Base-by-base conservation (phyloP, 495 filamentous ascomycete genomes). In the Aspergillus incahuasiensis region DNA sequence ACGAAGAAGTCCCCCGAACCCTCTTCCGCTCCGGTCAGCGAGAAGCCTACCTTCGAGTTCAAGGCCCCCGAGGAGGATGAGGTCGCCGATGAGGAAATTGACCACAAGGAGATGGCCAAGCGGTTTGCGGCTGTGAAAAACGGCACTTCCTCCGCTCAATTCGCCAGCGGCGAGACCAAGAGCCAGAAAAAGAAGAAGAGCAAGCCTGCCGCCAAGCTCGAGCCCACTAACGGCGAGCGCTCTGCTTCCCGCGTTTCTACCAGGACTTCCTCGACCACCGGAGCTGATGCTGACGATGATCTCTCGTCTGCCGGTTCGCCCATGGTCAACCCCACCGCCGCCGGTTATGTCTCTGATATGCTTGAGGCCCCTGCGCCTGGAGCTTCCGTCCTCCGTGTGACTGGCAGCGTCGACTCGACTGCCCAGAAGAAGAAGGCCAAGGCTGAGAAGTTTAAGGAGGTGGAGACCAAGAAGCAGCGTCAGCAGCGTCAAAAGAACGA, bases 391-490 rank as follows among this genome's bases (percentile, higher is more conserved):
- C 80, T 96, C 34, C 85, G 88, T 19, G 71, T 96, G 42, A 91
- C 86, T 41, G 83, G 84, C 40, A 71, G 78, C 5, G 75, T 81
- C 28, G 81, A 87, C 59, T 73, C 73, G 41, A 80, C 83, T 61
- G 70, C 82, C 42, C 86, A 84, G 74, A 80, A 85, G 69, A 87
- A 85, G 75, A 80, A 85, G 69, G 73, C 79, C 65, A 87, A 87
- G 76, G 61, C 74, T 53, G 76, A 79, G 64, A 78, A 80, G 64
- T 73, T 72, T 67, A 73, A 77, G 65, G 67, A 71, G 49, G 79
- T 77, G 12, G 87, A 92, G 73, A 88, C 85, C 22, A 95, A 96
- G 85, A 96, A 95, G 79, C 88, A 92, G 74, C 84, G 91, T 47
- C 89, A 94, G 75, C 89, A 94, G 72, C 80, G 82, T 34, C 78